phyloP scores from a whole-genome alignment of 345 rosid species.

The Kernera saxatilis region DNA sequence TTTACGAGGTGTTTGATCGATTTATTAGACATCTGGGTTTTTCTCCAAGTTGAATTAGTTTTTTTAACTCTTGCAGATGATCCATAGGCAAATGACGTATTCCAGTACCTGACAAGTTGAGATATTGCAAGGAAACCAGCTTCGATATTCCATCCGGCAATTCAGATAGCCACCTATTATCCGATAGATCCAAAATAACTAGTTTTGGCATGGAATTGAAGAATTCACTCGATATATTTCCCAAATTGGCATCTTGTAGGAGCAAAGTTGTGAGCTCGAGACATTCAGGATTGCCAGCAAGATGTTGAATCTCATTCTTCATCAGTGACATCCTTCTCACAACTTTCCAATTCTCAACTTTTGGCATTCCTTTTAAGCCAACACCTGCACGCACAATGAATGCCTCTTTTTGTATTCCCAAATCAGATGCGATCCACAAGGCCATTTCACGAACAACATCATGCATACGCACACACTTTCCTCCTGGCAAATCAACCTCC shows the following conservation, averaged over 20 bases:
- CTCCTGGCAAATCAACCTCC: background rate
- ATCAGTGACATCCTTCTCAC: constrained; percentile 28
- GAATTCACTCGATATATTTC: background rate
- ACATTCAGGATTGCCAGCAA: constrained; percentile 1
- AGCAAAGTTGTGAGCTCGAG: constrained; percentile 24
- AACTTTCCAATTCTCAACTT: background rate
- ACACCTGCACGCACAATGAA: background rate
- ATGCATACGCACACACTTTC: constrained; percentile 33
- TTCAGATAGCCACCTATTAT: too few relatives aligned
- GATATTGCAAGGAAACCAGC: too few relatives aligned
- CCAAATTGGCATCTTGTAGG: background rate
- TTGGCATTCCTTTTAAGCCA: background rate
- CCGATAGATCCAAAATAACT: constrained; percentile 22
- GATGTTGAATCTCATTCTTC: background rate
- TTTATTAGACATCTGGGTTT: too few relatives aligned
- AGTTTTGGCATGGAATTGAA: constrained; percentile 28
- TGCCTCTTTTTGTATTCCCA: background rate
- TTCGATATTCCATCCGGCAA: too few relatives aligned
- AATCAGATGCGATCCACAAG: constrained; percentile 7
- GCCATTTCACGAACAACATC: constrained; percentile 40
- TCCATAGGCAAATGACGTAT: too few relatives aligned
- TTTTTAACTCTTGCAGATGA: too few relatives aligned
- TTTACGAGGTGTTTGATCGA: too few relatives aligned
- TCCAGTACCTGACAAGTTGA: too few relatives aligned
- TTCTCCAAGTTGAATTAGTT: too few relatives aligned